Evolutionary conservation across 2,329 filamentous ascomycete genomes (phyloP).

Genomic region (Grosmannia serpens): DNA sequence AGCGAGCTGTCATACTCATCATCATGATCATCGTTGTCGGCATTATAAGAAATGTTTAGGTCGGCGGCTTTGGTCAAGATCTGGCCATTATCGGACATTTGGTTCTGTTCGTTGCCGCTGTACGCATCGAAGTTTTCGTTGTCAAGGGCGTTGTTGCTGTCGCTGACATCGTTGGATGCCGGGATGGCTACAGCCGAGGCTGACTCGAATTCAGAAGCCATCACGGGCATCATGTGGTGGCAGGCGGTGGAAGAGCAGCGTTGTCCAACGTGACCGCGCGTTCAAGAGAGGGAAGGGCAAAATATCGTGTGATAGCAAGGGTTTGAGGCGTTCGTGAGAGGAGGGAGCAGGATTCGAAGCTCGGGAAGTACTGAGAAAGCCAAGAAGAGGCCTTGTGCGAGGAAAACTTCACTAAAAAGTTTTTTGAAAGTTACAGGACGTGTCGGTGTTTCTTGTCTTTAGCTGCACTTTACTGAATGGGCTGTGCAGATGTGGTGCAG

Average conservation of each 20-base stretch:
- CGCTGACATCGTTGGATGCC: slow-evolving; percentile 18
- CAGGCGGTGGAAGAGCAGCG: background rate
- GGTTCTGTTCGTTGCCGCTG: slow-evolving; percentile 24
- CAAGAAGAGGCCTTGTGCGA: background rate
- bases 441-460: background rate
- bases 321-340: background rate
- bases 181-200: slow-evolving; percentile 3
- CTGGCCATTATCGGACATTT: background rate
- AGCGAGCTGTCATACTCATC: slow-evolving; percentile 2
- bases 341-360: background rate
- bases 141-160: slow-evolving; percentile 21
- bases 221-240: background rate
- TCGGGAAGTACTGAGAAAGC: background rate
- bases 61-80: background rate
- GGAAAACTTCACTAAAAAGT: background rate
- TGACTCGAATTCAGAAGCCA: slow-evolving; percentile 2
- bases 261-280: background rate
- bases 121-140: slow-evolving; percentile 38
- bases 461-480: slow-evolving; percentile 2
- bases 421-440: background rate
- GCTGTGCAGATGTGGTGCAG: background rate
- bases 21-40: background rate
- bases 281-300: background rate
- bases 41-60: background rate
- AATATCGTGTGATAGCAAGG: background rate